Base-by-base conservation (phyloP, 129 eudicot species). In the Lactuca saligna region DNA sequence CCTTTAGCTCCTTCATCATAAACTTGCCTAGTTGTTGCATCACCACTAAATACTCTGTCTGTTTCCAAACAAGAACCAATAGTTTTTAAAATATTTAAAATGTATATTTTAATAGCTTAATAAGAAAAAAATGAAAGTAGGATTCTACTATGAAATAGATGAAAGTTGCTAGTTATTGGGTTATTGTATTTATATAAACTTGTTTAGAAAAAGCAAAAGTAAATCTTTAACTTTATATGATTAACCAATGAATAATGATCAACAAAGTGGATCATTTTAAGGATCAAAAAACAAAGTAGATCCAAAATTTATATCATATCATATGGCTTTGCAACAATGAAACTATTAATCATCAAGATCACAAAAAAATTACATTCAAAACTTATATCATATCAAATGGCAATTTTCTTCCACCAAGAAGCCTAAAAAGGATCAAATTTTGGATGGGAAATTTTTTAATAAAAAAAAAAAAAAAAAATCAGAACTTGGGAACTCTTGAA, bases 11-110 rank as follows among this genome's bases (percentile, higher is more conserved):
- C 99, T 69, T 81, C 90, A 38, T 94, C 99, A 66, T 94, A 94
- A 8, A 89, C 97, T 75, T 85, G 88, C 85, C 91, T 89, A 29
- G 99, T 89, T 7, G 84, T 64, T 76, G 91, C 82, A 71, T 94
- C 99, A 32, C 99, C 99, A 44, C 96, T 76, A 75, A 75, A 94
- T 83, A 94, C 99, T 80, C 93, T 87, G 74, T 94, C 99, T 94
- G 65, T 70, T 70, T 68, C 71, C 70, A 64, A 71, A 39, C 46
- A 53, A 62, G 8, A 68, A 79, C 50, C 78, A 63, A 61, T 8
- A 12, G 29, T 0, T 25, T 25, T 25, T 25, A 25, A 25, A 25
- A 25, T 25, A 25, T 25, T 25, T 0, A 25, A 25, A 25, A 25
- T 25, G 29, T 1, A 25, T 25, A 25, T 25, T 25, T 25, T 25